Percentiles rank a stretch among this genome's conserved stretches.
These are phyloP conservation scores for Naegleria gruberi DNA, from an alignment of 208 protist genomes.

Conservation along the genomic window DNA sequence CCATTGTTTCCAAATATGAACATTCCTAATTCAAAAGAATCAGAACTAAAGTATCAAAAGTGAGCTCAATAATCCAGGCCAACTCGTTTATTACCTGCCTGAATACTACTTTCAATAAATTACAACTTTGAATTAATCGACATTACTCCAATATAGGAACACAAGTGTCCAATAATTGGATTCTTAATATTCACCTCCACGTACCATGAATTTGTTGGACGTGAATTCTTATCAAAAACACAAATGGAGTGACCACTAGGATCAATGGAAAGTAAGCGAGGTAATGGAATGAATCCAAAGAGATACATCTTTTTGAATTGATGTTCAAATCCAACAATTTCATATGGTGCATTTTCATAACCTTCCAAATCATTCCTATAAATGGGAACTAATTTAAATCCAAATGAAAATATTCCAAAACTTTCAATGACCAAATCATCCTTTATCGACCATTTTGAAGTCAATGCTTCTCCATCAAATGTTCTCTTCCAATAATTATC, in stretches of 20 bases:
- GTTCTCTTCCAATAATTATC: neutral
- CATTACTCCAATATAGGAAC: neutral
- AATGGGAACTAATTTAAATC: neutral
- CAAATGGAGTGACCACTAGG: neutral
- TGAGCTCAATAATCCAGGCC: no score
- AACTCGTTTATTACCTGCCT: no score
- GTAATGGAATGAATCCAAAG: neutral
- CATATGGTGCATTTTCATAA: neutral
- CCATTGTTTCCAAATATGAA: no score
- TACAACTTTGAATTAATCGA: no score
- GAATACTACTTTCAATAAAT: no score
- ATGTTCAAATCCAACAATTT: neutral
- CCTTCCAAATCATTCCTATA: neutral
- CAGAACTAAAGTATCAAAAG: no score
- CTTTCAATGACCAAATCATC: neutral
- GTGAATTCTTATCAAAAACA: neutral
- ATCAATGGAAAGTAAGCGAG: neutral
- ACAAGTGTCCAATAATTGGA: neutral
- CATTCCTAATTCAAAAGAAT: no score
- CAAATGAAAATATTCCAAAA: neutral
- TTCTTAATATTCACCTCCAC: neutral
- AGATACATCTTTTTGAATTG: neutral
- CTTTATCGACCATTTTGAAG: neutral
- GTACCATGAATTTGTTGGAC: neutral
- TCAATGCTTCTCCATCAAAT: neutral